phyloP scores from a whole-genome alignment of 768 basidiomycete species.

The Rhodotorula taiwanensis region DNA sequence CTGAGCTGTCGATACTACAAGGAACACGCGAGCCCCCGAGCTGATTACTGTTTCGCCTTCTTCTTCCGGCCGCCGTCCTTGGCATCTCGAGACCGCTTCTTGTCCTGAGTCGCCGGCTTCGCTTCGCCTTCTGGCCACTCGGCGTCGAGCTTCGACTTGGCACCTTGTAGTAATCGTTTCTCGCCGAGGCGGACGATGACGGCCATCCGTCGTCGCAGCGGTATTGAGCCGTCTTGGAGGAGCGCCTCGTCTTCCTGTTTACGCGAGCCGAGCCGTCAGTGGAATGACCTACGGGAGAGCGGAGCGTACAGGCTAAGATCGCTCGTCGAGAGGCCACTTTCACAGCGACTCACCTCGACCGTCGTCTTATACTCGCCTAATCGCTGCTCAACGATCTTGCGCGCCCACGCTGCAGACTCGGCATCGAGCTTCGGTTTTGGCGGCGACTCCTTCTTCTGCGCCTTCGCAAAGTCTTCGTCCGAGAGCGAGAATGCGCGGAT shows the following conservation, averaged over 20 bases:
- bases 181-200: conserved; percentile 70
- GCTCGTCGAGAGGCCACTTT: conserved; percentile 15
- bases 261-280: not conserved
- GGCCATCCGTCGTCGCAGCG: conserved; percentile 54
- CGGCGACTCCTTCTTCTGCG: conserved; percentile 58
- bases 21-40: not conserved
- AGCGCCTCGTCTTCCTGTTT: conserved; percentile 52
- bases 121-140: conserved; percentile 1
- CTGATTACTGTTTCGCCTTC: conserved; percentile 1
- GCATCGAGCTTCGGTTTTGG: conserved; percentile 64
- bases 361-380: conserved; percentile 56
- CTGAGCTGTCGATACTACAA: too few relatives aligned
- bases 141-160: conserved; percentile 35
- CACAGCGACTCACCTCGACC: conserved; percentile 55
- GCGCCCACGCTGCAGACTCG: conserved; percentile 51
- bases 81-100: conserved; percentile 16
- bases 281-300: not conserved
- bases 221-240: conserved; percentile 31
- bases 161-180: conserved; percentile 57
- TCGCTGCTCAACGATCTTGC: conserved; percentile 53
- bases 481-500: conserved; percentile 58
- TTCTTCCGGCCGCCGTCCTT: not conserved
- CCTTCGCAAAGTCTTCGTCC: conserved; percentile 57
- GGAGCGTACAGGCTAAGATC: not conserved
- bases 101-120: not conserved